Conservation (phyloP, 306 rosid species). For the Gastrolobium bilobum region DNA sequence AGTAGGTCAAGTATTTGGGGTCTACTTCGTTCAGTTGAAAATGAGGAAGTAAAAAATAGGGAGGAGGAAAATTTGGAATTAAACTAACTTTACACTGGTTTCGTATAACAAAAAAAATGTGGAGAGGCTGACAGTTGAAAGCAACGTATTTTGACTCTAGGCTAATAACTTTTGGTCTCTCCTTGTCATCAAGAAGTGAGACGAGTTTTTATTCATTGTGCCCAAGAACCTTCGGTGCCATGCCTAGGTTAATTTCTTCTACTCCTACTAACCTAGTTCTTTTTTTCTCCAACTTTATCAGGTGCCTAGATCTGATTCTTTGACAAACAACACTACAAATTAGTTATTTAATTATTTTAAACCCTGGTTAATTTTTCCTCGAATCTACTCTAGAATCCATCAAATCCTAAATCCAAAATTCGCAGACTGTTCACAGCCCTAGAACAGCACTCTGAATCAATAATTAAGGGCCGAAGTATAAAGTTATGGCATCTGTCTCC, state of each 20-base stretch:
- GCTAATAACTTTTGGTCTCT: not conserved
- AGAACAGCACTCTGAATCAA: not conserved
- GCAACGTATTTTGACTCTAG: not conserved
- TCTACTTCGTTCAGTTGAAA: slow-evolving; percentile 10
- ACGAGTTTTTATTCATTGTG: slow-evolving; percentile 21
- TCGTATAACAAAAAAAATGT: slow-evolving; percentile 37
- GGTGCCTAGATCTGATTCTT: slow-evolving; percentile 25
- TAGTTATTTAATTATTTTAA: slow-evolving; percentile 17
- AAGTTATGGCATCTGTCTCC: slow-evolving; percentile 18
- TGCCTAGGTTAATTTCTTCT: slow-evolving; percentile 5
- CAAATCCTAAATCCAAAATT: slow-evolving; percentile 35
- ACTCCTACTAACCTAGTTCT: slow-evolving; percentile 34
- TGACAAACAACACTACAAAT: not conserved
- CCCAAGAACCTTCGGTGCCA: slow-evolving; percentile 10
- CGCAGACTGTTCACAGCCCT: slow-evolving; percentile 24
- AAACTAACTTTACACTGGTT: not conserved
- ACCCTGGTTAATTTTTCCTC: slow-evolving; percentile 10
- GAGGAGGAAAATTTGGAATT: not conserved
- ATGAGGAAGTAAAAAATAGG: slow-evolving; percentile 16
- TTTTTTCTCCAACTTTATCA: slow-evolving; percentile 17
- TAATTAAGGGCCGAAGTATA: not conserved
- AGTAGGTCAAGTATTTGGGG: slow-evolving; percentile 25
- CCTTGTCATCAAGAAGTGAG: slow-evolving; percentile 9
- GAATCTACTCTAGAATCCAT: slow-evolving; percentile 21
- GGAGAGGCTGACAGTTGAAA: not conserved